Evolutionary conservation across 805 yeast species (phyloP).

Genomic region (Nakazawaea peltata): DNA sequence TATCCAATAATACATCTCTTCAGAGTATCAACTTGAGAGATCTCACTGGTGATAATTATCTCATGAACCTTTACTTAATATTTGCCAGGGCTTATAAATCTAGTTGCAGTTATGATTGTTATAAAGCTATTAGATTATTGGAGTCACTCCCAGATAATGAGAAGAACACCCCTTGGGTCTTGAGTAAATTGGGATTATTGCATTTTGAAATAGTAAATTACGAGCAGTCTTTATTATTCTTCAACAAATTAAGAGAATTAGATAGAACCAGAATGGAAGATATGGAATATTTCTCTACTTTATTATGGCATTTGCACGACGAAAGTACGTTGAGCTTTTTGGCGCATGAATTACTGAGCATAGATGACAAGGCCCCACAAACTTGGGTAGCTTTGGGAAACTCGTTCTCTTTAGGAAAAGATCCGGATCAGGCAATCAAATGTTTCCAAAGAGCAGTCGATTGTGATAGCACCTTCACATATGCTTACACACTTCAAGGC

Average conservation of each 20-base stretch:
- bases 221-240: conserved; percentile 61
- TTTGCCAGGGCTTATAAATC: conserved; percentile 58
- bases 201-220: conserved; percentile 87
- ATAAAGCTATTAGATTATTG: conserved; percentile 66
- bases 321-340: conserved; percentile 73
- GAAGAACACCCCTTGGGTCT: conserved; percentile 75
- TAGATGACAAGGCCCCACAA: conserved; percentile 60
- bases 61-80: conserved; percentile 38
- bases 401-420: conserved; percentile 72
- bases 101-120: conserved; percentile 63
- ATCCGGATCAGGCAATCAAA: conserved; percentile 82
- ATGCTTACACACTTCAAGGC: conserved; percentile 89
- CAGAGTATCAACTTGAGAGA: conserved; percentile 7
- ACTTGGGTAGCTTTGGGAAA: conserved; percentile 94
- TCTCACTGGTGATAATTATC: conserved; percentile 26
- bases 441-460: conserved; percentile 77
- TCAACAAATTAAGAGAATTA: conserved; percentile 48
- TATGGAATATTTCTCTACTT: conserved; percentile 87
- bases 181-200: conserved; percentile 68
- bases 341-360: conserved; percentile 70
- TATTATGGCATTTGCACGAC: conserved; percentile 87
- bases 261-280: conserved; percentile 79
- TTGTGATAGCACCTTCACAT: conserved; percentile 62
- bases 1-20: conserved; percentile 6
- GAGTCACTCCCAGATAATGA: conserved; percentile 57